Conservation (phyloP, 2,329 filamentous ascomycete genomes). For the Orbilia ellipsospora region DNA sequence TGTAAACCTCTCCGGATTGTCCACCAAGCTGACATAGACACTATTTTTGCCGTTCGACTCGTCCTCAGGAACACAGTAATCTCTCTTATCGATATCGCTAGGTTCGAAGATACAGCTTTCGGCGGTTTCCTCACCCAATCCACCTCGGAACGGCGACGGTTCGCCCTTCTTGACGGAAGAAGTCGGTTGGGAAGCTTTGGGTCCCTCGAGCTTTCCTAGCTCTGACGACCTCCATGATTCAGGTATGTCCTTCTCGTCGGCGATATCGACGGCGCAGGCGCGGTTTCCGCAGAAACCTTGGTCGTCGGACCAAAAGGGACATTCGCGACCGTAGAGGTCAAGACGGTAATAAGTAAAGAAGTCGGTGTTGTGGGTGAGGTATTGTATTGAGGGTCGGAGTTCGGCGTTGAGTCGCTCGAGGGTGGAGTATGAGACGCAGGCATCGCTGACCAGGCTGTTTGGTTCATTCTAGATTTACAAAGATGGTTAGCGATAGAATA, state of each 20-base stretch:
- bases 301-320: constrained; percentile 95
- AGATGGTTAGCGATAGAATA: background rate
- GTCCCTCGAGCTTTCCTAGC: constrained; percentile 89
- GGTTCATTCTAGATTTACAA: constrained; percentile 64
- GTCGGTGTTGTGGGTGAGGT: constrained; percentile 86
- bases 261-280: constrained; percentile 91
- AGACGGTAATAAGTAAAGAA: constrained; percentile 98
- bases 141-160: constrained; percentile 77
- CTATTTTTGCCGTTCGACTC: constrained; percentile 77
- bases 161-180: constrained; percentile 77
- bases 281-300: constrained; percentile 96
- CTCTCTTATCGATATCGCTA: constrained; percentile 69
- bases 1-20: constrained; percentile 95
- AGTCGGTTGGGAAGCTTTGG: constrained; percentile 87
- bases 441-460: constrained; percentile 87
- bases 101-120: constrained; percentile 98
- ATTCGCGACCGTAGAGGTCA: constrained; percentile 92
- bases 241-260: constrained; percentile 95
- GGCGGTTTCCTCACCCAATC: constrained; percentile 84
- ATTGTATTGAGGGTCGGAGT: constrained; percentile 79
- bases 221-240: constrained; percentile 90
- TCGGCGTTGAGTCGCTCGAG: constrained; percentile 84
- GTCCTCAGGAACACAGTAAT: constrained; percentile 96
- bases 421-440: constrained; percentile 91
- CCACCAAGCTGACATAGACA: constrained; percentile 92